Evolutionary conservation across 371 early-diverging fungal genomes (phyloP), one percentile per base, ranked within the genome.

Genomic region (Apophysomyces trapeziformis): DNA sequence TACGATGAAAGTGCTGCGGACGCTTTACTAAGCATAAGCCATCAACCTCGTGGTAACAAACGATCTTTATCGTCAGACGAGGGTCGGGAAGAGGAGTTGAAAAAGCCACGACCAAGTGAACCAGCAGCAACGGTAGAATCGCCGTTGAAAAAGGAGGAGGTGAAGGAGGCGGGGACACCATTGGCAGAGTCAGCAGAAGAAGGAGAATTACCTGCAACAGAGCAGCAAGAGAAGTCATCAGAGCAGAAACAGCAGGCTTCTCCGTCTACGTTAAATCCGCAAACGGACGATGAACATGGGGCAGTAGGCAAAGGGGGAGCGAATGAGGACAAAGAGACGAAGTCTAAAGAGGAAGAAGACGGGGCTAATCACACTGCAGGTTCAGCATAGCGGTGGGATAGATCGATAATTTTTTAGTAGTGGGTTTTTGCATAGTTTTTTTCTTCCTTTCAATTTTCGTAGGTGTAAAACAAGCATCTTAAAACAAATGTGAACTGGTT

Each of bases 1-100:
- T 64, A 71, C 32, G 71, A 71, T 57, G 67, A 63, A 38, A 67
- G 61, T 41, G 71, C 71, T 38, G 71, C 71, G 12, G 67, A 60
- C 39, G 56, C 65, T n/a, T 39, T 71, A 37, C 61, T 71, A 44
- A 71, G 71, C 45, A 71, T 71, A 50, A 67, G 71, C 11, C 63
- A 65, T 26, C 54, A 60, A 13, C 58, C 60, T 8, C 62, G 67
- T 14, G 61, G 61, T 26, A 61, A 57, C 54, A 64, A 71, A 38
- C 60, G 64, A 37, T n/a, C 66, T 21, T 63, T 61, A 38, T 45
- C 69, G 9, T 38, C 60, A 21, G 69, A 69, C n/a, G 59, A 62
- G 8, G 39, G 44, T 32, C 60, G 60, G 37, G 41, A 38, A 8
- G 39, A 57, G 56, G 65, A 64, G 38, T 14, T 39, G 54, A 67